Conservation (phyloP, 768 basidiomycete genomes). For the Russula earlei region DNA sequence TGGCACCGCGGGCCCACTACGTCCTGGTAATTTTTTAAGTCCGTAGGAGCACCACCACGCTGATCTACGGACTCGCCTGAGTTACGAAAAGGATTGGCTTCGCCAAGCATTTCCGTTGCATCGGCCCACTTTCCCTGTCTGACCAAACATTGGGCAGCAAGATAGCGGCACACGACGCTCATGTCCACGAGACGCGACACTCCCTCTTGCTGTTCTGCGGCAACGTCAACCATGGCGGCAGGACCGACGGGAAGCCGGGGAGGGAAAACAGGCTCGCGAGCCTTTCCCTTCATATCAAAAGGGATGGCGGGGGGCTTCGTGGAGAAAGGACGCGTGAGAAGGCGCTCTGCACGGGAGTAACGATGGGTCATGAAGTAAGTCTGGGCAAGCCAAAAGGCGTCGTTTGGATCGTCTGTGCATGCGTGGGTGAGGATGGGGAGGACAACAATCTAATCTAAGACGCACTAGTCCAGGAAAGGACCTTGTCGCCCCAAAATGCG, state of each 20-base stretch:
- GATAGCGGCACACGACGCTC: slow-evolving; percentile 91
- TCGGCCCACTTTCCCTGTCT: slow-evolving; percentile 87
- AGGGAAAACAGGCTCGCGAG: slow-evolving; percentile 25
- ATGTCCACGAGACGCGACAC: slow-evolving; percentile 82
- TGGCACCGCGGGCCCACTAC: slow-evolving; percentile 61
- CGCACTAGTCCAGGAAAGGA: slow-evolving; percentile 89
- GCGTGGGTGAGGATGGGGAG: not conserved
- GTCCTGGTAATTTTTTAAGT: slow-evolving; percentile 29
- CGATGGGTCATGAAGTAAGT: slow-evolving; percentile 94
- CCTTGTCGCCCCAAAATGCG: slow-evolving; percentile 97
- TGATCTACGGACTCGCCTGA: slow-evolving; percentile 37
- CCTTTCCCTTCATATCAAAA: slow-evolving; percentile 48
- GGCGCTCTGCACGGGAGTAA: slow-evolving; percentile 86
- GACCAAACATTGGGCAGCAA: slow-evolving; percentile 93
- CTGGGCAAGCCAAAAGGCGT: slow-evolving; percentile 99
- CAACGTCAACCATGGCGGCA: slow-evolving; percentile 59
- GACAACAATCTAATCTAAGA: slow-evolving; percentile 20
- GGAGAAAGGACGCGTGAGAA: slow-evolving; percentile 82
- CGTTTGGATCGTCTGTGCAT: slow-evolving; percentile 78
- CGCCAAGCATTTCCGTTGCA: slow-evolving; percentile 87
- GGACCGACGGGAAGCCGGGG: slow-evolving; percentile 63
- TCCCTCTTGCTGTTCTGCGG: slow-evolving; percentile 51
- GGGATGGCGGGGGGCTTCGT: slow-evolving; percentile 36
- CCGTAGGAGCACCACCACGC: slow-evolving; percentile 10
- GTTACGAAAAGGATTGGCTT: slow-evolving; percentile 79